phyloP scores from a whole-genome alignment of 176 grass and related monocot genomes.

The Lolium multiflorum region DNA sequence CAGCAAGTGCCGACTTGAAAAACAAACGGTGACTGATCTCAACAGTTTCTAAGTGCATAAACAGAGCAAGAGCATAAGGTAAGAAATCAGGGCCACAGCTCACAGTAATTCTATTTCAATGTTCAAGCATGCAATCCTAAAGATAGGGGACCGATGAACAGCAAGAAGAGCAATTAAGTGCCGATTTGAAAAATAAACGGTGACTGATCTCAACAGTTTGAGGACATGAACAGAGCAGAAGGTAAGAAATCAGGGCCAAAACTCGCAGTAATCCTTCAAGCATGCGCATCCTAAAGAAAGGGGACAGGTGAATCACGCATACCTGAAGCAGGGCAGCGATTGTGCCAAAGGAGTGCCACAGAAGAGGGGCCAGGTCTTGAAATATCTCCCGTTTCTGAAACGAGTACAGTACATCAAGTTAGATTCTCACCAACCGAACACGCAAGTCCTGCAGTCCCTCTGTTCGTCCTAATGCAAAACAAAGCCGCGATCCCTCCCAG shows the following conservation, averaged over 20 bases:
- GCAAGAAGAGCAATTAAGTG: too few species aligned
- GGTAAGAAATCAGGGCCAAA: background rate
- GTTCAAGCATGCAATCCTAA: slow-evolving; percentile 24
- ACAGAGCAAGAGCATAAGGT: slow-evolving; percentile 12
- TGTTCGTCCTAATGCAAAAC: background rate
- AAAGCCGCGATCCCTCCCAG: background rate
- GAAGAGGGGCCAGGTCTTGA: slow-evolving; percentile 87
- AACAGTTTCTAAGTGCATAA: background rate
- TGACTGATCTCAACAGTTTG: background rate
- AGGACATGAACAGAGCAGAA: slow-evolving; percentile 2
- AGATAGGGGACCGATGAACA: background rate
- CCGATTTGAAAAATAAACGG: background rate
- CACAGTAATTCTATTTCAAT: background rate
- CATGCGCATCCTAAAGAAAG: background rate
- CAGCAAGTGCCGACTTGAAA: slow-evolving; percentile 3
- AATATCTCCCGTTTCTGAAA: slow-evolving; percentile 85
- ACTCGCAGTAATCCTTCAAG: background rate
- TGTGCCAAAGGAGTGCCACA: slow-evolving; percentile 96
- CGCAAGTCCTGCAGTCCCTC: slow-evolving; percentile 11
- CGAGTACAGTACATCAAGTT: background rate
- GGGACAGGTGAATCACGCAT: background rate
- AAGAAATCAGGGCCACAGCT: background rate
- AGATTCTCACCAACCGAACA: background rate
- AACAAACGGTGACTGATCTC: background rate
- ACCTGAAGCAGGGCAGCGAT: slow-evolving; percentile 93